These are phyloP conservation scores for Plantago rigida DNA, from an alignment of 305 asterid genomes.

Conservation along the genomic window DNA sequence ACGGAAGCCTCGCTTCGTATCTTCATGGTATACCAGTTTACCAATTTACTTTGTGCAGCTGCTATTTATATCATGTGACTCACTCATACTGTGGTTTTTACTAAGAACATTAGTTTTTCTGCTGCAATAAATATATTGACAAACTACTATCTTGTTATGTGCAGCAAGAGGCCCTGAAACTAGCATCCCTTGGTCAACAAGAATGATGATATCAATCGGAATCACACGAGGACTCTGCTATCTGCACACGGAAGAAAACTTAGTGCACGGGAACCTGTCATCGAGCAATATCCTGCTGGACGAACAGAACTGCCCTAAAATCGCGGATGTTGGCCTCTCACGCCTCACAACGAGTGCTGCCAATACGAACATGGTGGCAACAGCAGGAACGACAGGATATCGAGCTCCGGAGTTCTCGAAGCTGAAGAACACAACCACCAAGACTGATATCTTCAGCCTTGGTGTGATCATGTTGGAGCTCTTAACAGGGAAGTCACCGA, in stretches of 20 bases:
- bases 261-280: slow-evolving; percentile 70
- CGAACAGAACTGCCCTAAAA: slow-evolving; percentile 47
- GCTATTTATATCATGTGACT: neutral
- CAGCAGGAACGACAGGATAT: slow-evolving; percentile 55
- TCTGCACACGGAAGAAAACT: slow-evolving; percentile 52
- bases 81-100: neutral
- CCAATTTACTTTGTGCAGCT: neutral
- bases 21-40: slow-evolving; percentile 48
- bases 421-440: slow-evolving; percentile 45
- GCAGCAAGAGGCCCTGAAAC: slow-evolving; percentile 91
- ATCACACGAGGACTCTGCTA: slow-evolving; percentile 55
- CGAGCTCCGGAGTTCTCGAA: slow-evolving; percentile 65
- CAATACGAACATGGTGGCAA: slow-evolving; percentile 43
- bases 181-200: slow-evolving; percentile 56
- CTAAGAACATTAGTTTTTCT: no score
- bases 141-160: neutral
- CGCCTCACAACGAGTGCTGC: slow-evolving; percentile 49
- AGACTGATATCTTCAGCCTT: slow-evolving; percentile 55
- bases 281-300: slow-evolving; percentile 68
- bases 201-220: slow-evolving; percentile 61
- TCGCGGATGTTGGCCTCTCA: slow-evolving; percentile 51
- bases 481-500: slow-evolving; percentile 50
- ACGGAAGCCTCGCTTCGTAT: slow-evolving; percentile 67
- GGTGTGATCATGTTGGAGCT: slow-evolving; percentile 70
- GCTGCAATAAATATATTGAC: neutral